A percentile compares a stretch with the other conserved stretches of the same genome.
Conservation (phyloP, 2,329 filamentous ascomycete species). For the Diaporthe caulivora region DNA sequence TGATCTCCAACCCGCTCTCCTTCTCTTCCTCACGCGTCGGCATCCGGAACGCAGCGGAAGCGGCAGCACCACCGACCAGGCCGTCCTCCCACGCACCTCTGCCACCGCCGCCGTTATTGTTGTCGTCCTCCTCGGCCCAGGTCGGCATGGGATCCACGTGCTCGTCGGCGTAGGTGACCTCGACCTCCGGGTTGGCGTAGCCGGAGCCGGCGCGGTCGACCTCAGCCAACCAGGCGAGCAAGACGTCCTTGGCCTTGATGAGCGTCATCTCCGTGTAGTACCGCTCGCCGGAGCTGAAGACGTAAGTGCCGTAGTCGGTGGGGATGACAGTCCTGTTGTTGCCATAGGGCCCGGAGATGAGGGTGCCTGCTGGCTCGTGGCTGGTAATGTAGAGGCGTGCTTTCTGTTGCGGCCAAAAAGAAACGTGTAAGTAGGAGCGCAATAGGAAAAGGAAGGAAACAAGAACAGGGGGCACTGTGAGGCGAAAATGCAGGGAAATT, state of each 20-base stretch:
- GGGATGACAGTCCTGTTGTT: constrained; percentile 56
- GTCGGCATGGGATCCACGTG: constrained; percentile 45
- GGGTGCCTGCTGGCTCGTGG: constrained; percentile 61
- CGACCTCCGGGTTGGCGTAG: constrained; percentile 57
- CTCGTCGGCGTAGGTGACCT: constrained; percentile 45
- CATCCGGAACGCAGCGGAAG: background rate
- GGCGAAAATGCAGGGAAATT: background rate
- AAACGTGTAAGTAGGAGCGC: constrained; percentile 32
- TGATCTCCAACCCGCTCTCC: constrained; percentile 37
- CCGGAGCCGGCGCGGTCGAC: constrained; percentile 56
- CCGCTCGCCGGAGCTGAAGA: constrained; percentile 76
- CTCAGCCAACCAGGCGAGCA: constrained; percentile 73
- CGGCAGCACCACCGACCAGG: background rate
- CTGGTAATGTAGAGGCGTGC: constrained; percentile 73
- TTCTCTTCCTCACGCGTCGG: constrained; percentile 4
- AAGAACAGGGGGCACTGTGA: background rate
- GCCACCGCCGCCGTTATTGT: background rate
- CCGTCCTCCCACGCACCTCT: background rate
- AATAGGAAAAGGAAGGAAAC: background rate
- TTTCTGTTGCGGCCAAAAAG: constrained; percentile 55
- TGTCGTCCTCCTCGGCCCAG: too few relatives aligned
- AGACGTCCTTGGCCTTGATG: constrained; percentile 62
- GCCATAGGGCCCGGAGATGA: constrained; percentile 65
- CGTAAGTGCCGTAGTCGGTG: constrained; percentile 70
- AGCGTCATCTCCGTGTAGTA: constrained; percentile 73